These are phyloP conservation scores for Clonostachys sp. DNA, from an alignment of 2,329 filamentous ascomycete species.

Conservation along the genomic window DNA sequence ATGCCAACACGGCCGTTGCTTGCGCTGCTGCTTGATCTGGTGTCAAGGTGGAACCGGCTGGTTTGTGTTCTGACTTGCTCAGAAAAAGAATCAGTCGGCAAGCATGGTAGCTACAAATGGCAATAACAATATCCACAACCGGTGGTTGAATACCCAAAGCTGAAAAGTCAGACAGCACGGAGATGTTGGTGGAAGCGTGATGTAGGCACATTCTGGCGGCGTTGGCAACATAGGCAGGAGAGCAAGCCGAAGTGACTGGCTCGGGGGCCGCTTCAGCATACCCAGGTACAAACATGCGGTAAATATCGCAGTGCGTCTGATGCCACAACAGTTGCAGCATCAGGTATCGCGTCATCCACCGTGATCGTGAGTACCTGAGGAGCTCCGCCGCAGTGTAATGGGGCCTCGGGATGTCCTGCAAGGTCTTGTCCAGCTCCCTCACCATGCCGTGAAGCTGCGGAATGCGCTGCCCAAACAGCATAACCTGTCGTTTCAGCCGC, in stretches of 20 bases:
- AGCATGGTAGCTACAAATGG: slow-evolving; percentile 36
- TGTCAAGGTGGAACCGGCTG: slow-evolving; percentile 5
- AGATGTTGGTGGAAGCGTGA: slow-evolving; percentile 30
- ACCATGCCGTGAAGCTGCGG: slow-evolving; percentile 5
- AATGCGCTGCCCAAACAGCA: too few relatives aligned
- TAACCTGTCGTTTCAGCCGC: slow-evolving; percentile 10
- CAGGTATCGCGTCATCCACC: slow-evolving; percentile 8
- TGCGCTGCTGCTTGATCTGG: slow-evolving; percentile 13
- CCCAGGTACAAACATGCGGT: slow-evolving; percentile 32
- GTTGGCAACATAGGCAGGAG: slow-evolving; percentile 14
- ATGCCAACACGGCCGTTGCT: slow-evolving; percentile 16
- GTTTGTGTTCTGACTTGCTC: slow-evolving; percentile 6
- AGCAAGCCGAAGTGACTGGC: slow-evolving; percentile 3
- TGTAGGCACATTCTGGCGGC: slow-evolving; percentile 25
- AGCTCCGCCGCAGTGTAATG: slow-evolving; percentile 1
- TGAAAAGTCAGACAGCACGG: slow-evolving; percentile 21
- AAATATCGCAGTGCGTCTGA: slow-evolving; percentile 37
- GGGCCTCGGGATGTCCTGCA: slow-evolving; percentile 3
- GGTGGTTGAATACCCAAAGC: slow-evolving; percentile 7
- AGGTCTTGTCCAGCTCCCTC: background rate
- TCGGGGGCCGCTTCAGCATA: slow-evolving; percentile 31
- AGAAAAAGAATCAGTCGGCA: slow-evolving; percentile 29
- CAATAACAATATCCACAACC: slow-evolving; percentile 32
- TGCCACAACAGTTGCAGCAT: slow-evolving; percentile 19
- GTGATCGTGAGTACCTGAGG: slow-evolving; percentile 3